Conservation (phyloP, 352 stramenopile species). For the Globisporangium ultimum region DNA sequence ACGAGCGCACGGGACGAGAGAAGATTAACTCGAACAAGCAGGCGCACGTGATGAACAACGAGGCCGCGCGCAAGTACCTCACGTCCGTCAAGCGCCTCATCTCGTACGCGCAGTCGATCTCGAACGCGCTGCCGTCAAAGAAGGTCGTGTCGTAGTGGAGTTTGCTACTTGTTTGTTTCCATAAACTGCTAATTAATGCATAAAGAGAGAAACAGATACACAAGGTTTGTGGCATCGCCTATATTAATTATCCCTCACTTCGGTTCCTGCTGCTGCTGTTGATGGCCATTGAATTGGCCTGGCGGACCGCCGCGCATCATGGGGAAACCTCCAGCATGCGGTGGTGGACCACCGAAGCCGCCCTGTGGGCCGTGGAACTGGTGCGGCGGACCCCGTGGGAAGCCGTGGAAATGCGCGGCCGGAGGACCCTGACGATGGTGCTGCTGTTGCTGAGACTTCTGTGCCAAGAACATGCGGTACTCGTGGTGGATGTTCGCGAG, state of each 20-base stretch:
- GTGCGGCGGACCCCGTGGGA: slow-evolving; percentile 7
- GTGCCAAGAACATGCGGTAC: slow-evolving; percentile 62
- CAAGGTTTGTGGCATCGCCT: too few species aligned
- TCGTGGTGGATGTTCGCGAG: slow-evolving; percentile 73
- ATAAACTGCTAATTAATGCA: neutral
- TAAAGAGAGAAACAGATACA: slow-evolving; percentile 3
- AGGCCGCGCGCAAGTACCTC: slow-evolving; percentile 98
- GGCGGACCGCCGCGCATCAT: slow-evolving; percentile 12
- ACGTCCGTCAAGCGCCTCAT: slow-evolving; percentile 98
- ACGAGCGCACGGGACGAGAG: slow-evolving; percentile 92
- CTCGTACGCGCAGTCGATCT: slow-evolving; percentile 93
- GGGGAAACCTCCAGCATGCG: slow-evolving; percentile 2
- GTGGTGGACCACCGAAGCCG: slow-evolving; percentile 17
- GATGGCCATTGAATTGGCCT: slow-evolving; percentile 1
- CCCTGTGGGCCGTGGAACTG: slow-evolving; percentile 9
- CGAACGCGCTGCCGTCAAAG: slow-evolving; percentile 82
- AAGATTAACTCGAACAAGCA: slow-evolving; percentile 98
- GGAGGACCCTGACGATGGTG: slow-evolving; percentile 18
- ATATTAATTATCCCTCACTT: slow-evolving; percentile 1
- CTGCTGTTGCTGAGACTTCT: slow-evolving; percentile 15
- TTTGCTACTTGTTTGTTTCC: neutral
- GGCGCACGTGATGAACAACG: slow-evolving; percentile 99
- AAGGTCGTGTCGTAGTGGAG: slow-evolving; percentile 53
- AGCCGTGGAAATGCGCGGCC: slow-evolving; percentile 16
- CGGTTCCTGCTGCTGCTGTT: slow-evolving; percentile 10